Base-by-base conservation (phyloP, 1,284 basidiomycete species). In the Fomes fomentarius region DNA sequence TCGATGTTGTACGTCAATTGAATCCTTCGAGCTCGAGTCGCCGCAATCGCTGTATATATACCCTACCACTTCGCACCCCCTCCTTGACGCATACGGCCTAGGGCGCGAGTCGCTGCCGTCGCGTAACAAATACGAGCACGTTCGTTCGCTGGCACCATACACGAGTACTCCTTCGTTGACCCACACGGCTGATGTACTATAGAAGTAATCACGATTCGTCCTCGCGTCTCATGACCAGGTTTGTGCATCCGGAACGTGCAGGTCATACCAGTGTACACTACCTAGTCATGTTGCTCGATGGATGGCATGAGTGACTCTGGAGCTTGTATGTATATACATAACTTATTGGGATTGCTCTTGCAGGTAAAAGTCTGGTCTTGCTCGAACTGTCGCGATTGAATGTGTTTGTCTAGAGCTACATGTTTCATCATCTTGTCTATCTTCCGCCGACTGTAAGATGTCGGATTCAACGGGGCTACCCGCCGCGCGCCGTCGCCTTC, bases 401-500 rank as follows among this genome's bases (percentile, higher is more conserved):
- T n/a, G n/a, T n/a, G n/a, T n/a, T 30, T 30, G 28, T 30, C 28
- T 30, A 30, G 7, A 30, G 28, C 28, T 7, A 30, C 28, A 30
- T 7, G 28, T n/a, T n/a, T n/a, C n/a, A n/a, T n/a, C n/a, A n/a
- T n/a, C n/a, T n/a, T n/a, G n/a, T n/a, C n/a, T n/a, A n/a, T n/a
- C n/a, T n/a, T n/a, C n/a, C n/a, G n/a, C n/a, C n/a, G n/a, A n/a
- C n/a, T n/a, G n/a, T n/a, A n/a, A n/a, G n/a, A n/a, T n/a, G n/a
- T n/a, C n/a, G n/a, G n/a, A n/a, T n/a, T n/a, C n/a, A n/a, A n/a
- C n/a, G n/a, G n/a, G n/a, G n/a, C 17, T 19, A 64, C 10, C 61
- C 55, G 50, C 57, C 63, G 12, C 68, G 66, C 17, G 71, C 68
- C 24, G 76, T 68, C 63, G 77, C 78, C 73, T 93, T 96, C 62